These are phyloP conservation scores for Fusarium temperatum DNA, from an alignment of 2,329 filamentous ascomycete genomes.

Conservation along the genomic window DNA sequence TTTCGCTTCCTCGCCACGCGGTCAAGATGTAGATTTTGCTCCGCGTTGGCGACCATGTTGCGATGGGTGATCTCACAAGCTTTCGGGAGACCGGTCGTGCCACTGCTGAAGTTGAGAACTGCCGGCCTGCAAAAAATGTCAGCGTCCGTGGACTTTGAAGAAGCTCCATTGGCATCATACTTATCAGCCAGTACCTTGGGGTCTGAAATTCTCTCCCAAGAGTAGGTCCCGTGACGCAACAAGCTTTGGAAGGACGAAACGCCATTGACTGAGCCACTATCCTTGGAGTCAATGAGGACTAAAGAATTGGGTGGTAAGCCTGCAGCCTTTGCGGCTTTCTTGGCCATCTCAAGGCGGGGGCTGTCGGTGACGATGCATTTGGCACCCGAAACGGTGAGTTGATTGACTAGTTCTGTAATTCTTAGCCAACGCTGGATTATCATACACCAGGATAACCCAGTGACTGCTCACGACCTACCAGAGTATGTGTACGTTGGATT, in stretches of 20 bases:
- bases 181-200: neutral
- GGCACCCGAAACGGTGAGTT: neutral
- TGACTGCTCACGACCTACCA: neutral
- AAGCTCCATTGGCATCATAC: neutral
- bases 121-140: neutral
- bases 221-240: neutral
- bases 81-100: neutral
- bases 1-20: neutral
- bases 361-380: slow-evolving; percentile 9
- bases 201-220: neutral
- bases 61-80: neutral
- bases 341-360: neutral
- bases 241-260: neutral
- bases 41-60: slow-evolving; percentile 12
- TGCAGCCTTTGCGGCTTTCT: neutral
- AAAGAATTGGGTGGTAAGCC: neutral
- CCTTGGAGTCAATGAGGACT: neutral
- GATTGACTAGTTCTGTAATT: neutral
- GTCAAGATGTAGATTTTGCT: slow-evolving; percentile 1
- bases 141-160: neutral
- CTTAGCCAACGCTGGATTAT: fast-evolving
- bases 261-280: fast-evolving
- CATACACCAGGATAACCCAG: fast-evolving
- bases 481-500: neutral
- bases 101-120: slow-evolving; percentile 8